These are phyloP conservation scores for Apiotrichum sp. DNA, from an alignment of 1,284 basidiomycete species.

Conservation along the genomic window DNA sequence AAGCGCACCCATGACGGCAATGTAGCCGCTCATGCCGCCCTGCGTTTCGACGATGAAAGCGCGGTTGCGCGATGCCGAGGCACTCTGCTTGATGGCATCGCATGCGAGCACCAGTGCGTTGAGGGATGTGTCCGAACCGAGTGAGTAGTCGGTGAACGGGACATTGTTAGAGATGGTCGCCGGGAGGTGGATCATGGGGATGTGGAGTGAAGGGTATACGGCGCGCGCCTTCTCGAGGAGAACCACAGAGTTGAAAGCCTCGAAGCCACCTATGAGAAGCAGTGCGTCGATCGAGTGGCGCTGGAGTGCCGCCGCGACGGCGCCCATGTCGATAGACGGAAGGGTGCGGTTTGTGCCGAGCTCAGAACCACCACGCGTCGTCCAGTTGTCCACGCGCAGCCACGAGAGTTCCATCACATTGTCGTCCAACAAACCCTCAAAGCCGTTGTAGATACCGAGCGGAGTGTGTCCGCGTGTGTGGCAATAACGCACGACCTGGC, in stretches of 20 bases:
- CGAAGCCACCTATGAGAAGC: conserved; percentile 91
- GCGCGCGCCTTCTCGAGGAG: conserved; percentile 73
- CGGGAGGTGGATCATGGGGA: conserved; percentile 87
- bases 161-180: conserved; percentile 98
- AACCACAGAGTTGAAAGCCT: conserved; percentile 76
- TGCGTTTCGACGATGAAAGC: conserved; percentile 99
- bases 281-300: conserved; percentile 74
- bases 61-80: conserved; percentile 86
- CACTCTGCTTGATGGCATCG: conserved; percentile 97
- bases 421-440: conserved; percentile 87
- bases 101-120: conserved; percentile 97
- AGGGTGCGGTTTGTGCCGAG: conserved; percentile 90
- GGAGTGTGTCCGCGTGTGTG: conserved; percentile 85
- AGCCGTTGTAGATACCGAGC: conserved; percentile 89
- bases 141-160: conserved; percentile 89
- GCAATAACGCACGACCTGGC: conserved; percentile 89
- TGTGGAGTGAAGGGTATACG: conserved; percentile 82
- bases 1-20: conserved; percentile 89
- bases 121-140: conserved; percentile 91
- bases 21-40: conserved; percentile 91
- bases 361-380: conserved; percentile 93
- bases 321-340: conserved; percentile 78
- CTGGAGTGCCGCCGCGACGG: conserved; percentile 83
- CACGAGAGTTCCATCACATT: conserved; percentile 80
- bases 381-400: conserved; percentile 97